Evolutionary conservation across 495 filamentous ascomycete species (phyloP).

Genomic region (Xylaria cubensis): DNA sequence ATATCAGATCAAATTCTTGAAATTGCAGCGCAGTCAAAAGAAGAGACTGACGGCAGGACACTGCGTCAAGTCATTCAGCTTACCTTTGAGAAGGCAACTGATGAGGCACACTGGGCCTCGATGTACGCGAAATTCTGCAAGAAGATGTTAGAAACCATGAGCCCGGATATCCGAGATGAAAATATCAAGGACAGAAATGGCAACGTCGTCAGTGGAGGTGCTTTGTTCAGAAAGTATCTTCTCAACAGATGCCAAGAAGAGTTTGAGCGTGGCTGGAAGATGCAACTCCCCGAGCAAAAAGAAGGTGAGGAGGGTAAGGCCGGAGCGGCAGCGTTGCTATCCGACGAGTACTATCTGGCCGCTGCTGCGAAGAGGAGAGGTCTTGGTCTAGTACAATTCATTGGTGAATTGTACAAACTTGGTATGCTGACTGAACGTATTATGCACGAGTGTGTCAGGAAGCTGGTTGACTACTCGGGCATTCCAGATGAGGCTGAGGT

Average conservation of each 20-base stretch:
- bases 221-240: conserved; percentile 96
- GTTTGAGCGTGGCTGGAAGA: conserved; percentile 98
- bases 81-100: conserved; percentile 98
- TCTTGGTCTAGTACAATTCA: conserved; percentile 98
- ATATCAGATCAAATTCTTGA: conserved; percentile 91
- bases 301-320: conserved; percentile 69
- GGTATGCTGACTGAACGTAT: conserved; percentile 98
- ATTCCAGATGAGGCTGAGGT: conserved; percentile 94
- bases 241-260: conserved; percentile 99
- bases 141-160: conserved; percentile 95
- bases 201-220: conserved; percentile 87
- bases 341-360: conserved; percentile 95
- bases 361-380: conserved; percentile 96
- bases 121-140: conserved; percentile 99
- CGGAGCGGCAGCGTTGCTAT: conserved; percentile 81
- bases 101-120: conserved; percentile 97
- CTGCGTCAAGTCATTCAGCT: conserved; percentile 97
- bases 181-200: conserved; percentile 85
- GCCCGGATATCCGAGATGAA: conserved; percentile 92
- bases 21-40: conserved; percentile 93
- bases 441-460: conserved; percentile 99
- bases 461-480: conserved; percentile 93
- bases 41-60: conserved; percentile 92
- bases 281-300: conserved; percentile 80
- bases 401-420: conserved; percentile 98